Percentiles rank a stretch among this genome's conserved stretches.
These are phyloP conservation scores for Sungouiozyma intestinalis DNA, from an alignment of 805 yeast species.

Conservation along the genomic window DNA sequence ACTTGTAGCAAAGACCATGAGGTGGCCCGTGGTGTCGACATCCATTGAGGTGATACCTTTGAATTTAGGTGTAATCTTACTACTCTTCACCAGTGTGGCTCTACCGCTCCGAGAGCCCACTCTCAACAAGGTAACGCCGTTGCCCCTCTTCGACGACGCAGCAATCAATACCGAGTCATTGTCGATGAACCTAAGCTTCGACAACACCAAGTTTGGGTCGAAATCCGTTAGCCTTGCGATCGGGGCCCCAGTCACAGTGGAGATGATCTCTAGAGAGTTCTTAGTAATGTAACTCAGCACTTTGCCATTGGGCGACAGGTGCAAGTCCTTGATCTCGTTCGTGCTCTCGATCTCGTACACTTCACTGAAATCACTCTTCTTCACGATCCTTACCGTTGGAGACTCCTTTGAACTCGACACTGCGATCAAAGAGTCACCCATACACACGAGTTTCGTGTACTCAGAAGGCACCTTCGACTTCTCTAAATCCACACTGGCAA, in stretches of 20 bases:
- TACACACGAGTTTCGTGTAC: slow-evolving; percentile 47
- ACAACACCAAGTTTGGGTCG: slow-evolving; percentile 20
- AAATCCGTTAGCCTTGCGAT: slow-evolving; percentile 26
- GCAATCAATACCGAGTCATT: slow-evolving; percentile 33
- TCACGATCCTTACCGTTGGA: slow-evolving; percentile 53
- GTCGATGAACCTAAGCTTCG: slow-evolving; percentile 29
- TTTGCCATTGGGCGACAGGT: slow-evolving; percentile 57
- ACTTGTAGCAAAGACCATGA: slow-evolving; percentile 36
- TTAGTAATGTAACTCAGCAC: slow-evolving; percentile 53
- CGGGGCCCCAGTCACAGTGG: slow-evolving; percentile 32
- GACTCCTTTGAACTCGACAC: slow-evolving; percentile 49
- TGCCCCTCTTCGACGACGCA: slow-evolving; percentile 33
- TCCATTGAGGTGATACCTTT: slow-evolving; percentile 44
- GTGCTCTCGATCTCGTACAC: slow-evolving; percentile 41
- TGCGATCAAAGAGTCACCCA: slow-evolving; percentile 34
- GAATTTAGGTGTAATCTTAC: slow-evolving; percentile 28
- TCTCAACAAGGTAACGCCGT: slow-evolving; percentile 32
- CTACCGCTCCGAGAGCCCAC: slow-evolving; percentile 23
- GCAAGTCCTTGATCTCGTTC: slow-evolving; percentile 50
- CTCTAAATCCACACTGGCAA: slow-evolving; percentile 47
- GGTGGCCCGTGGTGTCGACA: slow-evolving; percentile 24
- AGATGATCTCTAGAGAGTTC: slow-evolving; percentile 36
- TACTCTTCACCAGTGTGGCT: slow-evolving; percentile 16
- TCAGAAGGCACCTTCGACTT: slow-evolving; percentile 42
- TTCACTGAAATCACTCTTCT: slow-evolving; percentile 43